Evolutionary conservation across 805 yeast genomes (phyloP).

Genomic region (Ogataea allantospora): DNA sequence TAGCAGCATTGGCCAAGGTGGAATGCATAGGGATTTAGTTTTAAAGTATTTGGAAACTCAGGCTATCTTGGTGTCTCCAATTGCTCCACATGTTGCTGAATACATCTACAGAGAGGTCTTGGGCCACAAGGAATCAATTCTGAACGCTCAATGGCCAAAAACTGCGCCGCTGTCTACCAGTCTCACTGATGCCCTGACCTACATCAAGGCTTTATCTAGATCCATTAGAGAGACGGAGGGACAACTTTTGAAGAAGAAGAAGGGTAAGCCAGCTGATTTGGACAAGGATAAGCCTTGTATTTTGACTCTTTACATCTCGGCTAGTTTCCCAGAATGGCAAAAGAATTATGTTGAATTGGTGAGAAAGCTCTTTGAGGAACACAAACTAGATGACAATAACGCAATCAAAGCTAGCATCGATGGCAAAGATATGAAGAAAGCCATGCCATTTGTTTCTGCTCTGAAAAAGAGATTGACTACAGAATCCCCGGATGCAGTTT

Average conservation of each 20-base stretch:
- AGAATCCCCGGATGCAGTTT: conserved; percentile 74
- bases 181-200: conserved; percentile 66
- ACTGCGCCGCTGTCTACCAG: conserved; percentile 65
- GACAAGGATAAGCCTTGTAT: conserved; percentile 73
- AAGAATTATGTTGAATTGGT: conserved; percentile 63
- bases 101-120: conserved; percentile 82
- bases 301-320: conserved; percentile 70
- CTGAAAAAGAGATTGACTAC: conserved; percentile 75
- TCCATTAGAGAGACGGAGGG: conserved; percentile 93
- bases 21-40: conserved; percentile 83
- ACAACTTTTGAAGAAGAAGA: conserved; percentile 77
- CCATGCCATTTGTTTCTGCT: conserved; percentile 93
- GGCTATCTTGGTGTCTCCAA: conserved; percentile 79
- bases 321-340: conserved; percentile 76
- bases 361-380: conserved; percentile 66
- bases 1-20: conserved; percentile 44
- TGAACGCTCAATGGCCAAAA: conserved; percentile 75
- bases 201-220: conserved; percentile 76
- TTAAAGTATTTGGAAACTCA: conserved; percentile 83
- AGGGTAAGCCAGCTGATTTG: conserved; percentile 71
- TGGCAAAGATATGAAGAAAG: conserved; percentile 92
- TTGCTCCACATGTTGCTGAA: conserved; percentile 96
- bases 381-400: conserved; percentile 62
- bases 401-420: conserved; percentile 59
- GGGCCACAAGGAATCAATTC: conserved; percentile 63